Evolutionary conservation across 441 rosid genomes (phyloP), one percentile per base, ranked within the genome.

Genomic region (Rhodomyrtus psidioides): DNA sequence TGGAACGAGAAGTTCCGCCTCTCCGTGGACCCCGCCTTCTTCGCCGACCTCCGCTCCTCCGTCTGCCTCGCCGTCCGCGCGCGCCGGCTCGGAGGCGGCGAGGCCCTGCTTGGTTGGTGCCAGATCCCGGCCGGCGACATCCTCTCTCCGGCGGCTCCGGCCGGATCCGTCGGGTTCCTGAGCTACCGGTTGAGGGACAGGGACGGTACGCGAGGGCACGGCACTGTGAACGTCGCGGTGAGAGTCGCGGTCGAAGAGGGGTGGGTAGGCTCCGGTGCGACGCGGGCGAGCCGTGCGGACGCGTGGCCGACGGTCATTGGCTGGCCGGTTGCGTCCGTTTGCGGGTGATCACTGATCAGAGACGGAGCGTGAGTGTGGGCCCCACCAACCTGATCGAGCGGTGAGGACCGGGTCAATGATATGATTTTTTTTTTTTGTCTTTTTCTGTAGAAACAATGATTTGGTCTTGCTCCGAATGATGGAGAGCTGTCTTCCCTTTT

Each of bases 1-100:
- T 94, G 96, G 96, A 92, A 91, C 26, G 93, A 94, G 84, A 93
- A 89, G 84, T 93, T 94, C 70, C 84, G 81, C 24, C 58, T 94
- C 4, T 92, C 94, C 1, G 42, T 90, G 4, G 94, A 91, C 65
- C 30, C 88, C 15, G 44, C 84, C 4, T 90, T 94, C 86, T 87
- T 91, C 56, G 65, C 88, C 49, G 88, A 91, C 55, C 6, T n/a
- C 49, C 84, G 89, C 83, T 88, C 84, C 55, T 86, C 92, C 21
- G 87, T 94, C 6, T 58, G 65, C 56, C 88, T 94, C 53, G 85
- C 86, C 27, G 88, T 93, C 55, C 92, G 88, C 84, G 89, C 90
- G 42, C 90, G 91, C 82, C 62, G 89, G 54, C 91, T 88, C 83
- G 82, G 89, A 34, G 46, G 79, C 17, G 94, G 95, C 75, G 83